These are phyloP conservation scores for Vitis hybrid DNA, from an alignment of 177 flowering plant species.

Conservation along the genomic window DNA sequence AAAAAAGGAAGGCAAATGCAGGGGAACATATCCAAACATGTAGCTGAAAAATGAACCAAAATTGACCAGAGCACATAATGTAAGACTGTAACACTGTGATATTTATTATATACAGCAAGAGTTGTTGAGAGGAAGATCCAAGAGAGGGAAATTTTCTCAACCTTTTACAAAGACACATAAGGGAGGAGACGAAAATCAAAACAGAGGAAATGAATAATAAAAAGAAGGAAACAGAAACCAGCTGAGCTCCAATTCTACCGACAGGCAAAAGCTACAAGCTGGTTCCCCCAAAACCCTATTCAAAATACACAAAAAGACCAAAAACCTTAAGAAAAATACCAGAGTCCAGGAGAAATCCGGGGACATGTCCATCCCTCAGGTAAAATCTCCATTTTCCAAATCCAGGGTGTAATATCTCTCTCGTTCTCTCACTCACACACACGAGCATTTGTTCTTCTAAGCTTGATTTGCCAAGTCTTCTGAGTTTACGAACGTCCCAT, in stretches of 20 bases:
- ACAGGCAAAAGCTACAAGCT: constrained; percentile 56
- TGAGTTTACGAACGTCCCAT: constrained; percentile 73
- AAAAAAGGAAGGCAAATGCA: too few relatives aligned
- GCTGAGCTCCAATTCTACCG: constrained; percentile 52
- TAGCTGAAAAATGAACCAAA: too few relatives aligned
- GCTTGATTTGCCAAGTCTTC: constrained; percentile 52
- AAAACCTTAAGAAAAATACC: not conserved
- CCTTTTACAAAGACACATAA: too few relatives aligned
- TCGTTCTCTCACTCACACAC: too few relatives aligned
- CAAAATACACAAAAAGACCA: not conserved
- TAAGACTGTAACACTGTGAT: too few relatives aligned
- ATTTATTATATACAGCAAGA: too few relatives aligned
- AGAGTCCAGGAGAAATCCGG: constrained; percentile 43
- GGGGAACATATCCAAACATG: too few relatives aligned
- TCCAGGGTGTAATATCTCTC: too few relatives aligned
- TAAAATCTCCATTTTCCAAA: constrained; percentile 14
- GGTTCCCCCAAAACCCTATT: constrained; percentile 13
- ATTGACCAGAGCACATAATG: too few relatives aligned
- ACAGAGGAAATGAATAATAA: not conserved
- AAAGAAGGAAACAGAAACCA: constrained; percentile 34
- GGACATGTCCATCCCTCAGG: constrained; percentile 68
- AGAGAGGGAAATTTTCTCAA: too few relatives aligned
- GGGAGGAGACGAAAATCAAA: too few relatives aligned
- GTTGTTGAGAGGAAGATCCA: too few relatives aligned
- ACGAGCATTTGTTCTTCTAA: constrained; percentile 1